A percentile compares a stretch with the other conserved stretches of the same genome.
Conservation (phyloP, 306 rosid genomes). For the Trifolium fragiferum region DNA sequence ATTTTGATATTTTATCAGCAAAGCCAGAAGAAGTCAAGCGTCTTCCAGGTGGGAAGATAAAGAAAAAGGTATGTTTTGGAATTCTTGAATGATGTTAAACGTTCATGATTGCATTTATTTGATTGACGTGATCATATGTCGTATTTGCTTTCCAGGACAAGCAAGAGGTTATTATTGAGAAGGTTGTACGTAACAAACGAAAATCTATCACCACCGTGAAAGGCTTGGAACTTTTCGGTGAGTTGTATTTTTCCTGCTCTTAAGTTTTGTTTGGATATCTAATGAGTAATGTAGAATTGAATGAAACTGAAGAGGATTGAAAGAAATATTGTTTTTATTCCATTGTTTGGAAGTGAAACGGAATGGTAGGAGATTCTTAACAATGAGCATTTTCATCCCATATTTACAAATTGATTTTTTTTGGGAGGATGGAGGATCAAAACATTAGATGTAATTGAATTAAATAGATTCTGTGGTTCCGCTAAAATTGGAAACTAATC, state of each 20-base stretch:
- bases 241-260: slow-evolving; percentile 44
- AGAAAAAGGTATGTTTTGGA: slow-evolving; percentile 75
- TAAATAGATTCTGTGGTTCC: neutral
- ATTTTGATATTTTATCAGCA: slow-evolving; percentile 54
- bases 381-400: neutral
- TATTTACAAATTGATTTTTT: neutral
- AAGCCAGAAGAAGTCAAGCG: slow-evolving; percentile 93
- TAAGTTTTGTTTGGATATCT: slow-evolving; percentile 24
- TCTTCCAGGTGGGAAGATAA: slow-evolving; percentile 99
- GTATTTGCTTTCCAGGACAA: slow-evolving; percentile 66
- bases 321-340: neutral
- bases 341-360: neutral
- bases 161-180: slow-evolving; percentile 92
- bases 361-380: neutral
- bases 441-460: neutral
- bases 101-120: slow-evolving; percentile 1
- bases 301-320: neutral
- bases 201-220: slow-evolving; percentile 94
- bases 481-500: neutral
- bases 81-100: slow-evolving; percentile 3
- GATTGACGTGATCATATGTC: slow-evolving; percentile 15
- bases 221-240: slow-evolving; percentile 96
- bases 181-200: slow-evolving; percentile 89
- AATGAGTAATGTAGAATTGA: neutral
- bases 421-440: neutral